A percentile compares a stretch with the other conserved stretches of the same genome.
Conservation (phyloP, 768 basidiomycete genomes). For the Mycena indigotica region DNA sequence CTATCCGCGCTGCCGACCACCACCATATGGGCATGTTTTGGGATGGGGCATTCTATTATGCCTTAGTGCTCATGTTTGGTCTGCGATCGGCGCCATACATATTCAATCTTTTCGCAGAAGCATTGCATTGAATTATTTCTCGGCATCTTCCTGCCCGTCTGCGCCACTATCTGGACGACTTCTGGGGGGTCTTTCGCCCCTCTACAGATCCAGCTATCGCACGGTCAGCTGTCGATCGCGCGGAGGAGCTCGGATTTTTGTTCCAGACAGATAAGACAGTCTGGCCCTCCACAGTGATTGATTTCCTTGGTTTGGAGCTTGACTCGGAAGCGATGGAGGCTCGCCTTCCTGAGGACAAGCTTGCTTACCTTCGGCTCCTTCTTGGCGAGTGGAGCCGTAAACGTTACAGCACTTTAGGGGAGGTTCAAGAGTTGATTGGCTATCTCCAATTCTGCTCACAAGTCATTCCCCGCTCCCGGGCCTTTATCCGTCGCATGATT, state of each 20-base stretch:
- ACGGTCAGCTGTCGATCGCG: conserved; percentile 27
- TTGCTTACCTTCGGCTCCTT: conserved; percentile 26
- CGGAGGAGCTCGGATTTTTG: conserved; percentile 29
- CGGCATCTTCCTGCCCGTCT: conserved; percentile 34
- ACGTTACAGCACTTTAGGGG: conserved; percentile 22
- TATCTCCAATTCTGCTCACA: conserved; percentile 37
- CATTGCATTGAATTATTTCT: conserved; percentile 42
- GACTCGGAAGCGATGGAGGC: conserved; percentile 34
- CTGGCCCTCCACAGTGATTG: conserved; percentile 23
- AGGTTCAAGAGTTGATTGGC: conserved; percentile 36
- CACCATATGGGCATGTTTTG: conserved; percentile 37
- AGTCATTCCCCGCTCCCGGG: conserved; percentile 33
- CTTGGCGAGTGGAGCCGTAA: conserved; percentile 27
- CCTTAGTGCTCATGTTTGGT: conserved; percentile 36
- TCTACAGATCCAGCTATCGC: background rate
- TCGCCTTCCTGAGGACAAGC: conserved; percentile 34
- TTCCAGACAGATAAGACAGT: conserved; percentile 34
- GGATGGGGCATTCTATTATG: conserved; percentile 30
- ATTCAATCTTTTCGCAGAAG: conserved; percentile 43
- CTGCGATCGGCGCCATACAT: conserved; percentile 38
- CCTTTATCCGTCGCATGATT: conserved; percentile 32
- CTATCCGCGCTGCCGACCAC: conserved; percentile 32
- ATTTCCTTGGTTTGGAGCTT: conserved; percentile 33
- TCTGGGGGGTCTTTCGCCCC: conserved; percentile 31
- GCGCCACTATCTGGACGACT: conserved; percentile 40